Evolutionary conservation across 2,329 filamentous ascomycete species (phyloP), one percentile per base, ranked within the genome.

Genomic region (Colletotrichum sp.): DNA sequence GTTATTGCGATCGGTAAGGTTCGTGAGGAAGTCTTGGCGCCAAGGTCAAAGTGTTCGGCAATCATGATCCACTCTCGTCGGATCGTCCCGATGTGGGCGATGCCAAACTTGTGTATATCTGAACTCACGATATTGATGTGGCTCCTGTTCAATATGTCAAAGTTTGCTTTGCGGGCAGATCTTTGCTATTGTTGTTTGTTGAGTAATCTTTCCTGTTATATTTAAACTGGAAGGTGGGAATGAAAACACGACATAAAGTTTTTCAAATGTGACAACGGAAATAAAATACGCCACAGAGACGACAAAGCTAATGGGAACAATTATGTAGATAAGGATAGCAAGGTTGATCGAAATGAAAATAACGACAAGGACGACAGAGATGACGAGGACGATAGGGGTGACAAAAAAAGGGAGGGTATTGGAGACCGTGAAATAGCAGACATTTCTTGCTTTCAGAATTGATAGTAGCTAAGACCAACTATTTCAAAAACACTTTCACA

Each of bases 381-480:
- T 2, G 39, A 18, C 39, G 5, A 44, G 16, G 39, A 12, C 18
- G 39, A 6, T n/a, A n/a, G 8, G 9, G 18, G 39, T n/a, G 39
- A 0, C 5, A 3, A 44, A 44, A 1, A 6, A n/a, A 44, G 18
- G 3, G 18, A n/a, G 0, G 3, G 5, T 5, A 1, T n/a, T 44
- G 18, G 3, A n/a, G 1, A 5, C 9, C 16, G 36, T n/a, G 9
- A n/a, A n/a, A 10, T 6, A 44, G 39, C 39, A n/a, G 39, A 10
- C 18, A 10, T 6, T 44, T 10, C 18, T 0, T n/a, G 18, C 9
- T n/a, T n/a, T 44, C 0, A n/a, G 8, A 44, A 0, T 10, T n/a
- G 0, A 1, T n/a, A 3, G 2, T 10, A n/a, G 18, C 18, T 10
- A n/a, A n/a, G 6, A 6, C 8, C 0, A n/a, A 6, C 18, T 10